Base-by-base conservation (phyloP, 1,284 basidiomycete species). In the Sanghuangporus weigelae region DNA sequence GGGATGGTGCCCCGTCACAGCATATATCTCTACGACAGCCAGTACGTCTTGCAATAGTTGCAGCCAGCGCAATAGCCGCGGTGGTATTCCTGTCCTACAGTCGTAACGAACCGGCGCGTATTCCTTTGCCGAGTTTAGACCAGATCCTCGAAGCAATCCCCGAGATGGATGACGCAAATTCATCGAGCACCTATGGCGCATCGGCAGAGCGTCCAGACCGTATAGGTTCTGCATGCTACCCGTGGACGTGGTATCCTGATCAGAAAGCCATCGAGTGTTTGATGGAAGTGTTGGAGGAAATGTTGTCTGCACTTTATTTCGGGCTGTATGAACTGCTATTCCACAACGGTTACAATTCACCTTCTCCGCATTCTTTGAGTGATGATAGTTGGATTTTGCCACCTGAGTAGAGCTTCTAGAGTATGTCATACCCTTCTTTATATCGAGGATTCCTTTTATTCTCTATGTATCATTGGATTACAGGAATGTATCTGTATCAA, bases 291-390 rank as follows among this genome's bases (percentile, higher is more conserved):
- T 3, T 26, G 8, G 91, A 86, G 64, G 84, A 87, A 87, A 63
- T 78, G 93, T 55, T 95, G 92, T 76, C 93, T 92, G 0, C 95
- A 96, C 73, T 93, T 96, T 75, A 79, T 84, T 89, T 88, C 63
- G 62, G 81, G 26, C 26, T 26, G 26, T 26, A 26, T 26, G 26
- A 3, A 26, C 26, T 26, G 26, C 26, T 26, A 26, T 26, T 26
- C n/a, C n/a, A n/a, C n/a, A n/a, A n/a, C n/a, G n/a, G n/a, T n/a
- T n/a, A n/a, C n/a, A n/a, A n/a, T n/a, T n/a, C n/a, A n/a, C n/a
- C 23, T 26, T 3, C 23, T 26, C 23, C 23, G 23, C 23, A 26
- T 26, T 26, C 23, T 26, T 26, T 26, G 23, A 26, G 2, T 26
- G 23, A 2, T 26, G 23, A 26, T 3, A 26, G 23, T 26, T 26